Evolutionary conservation across 371 early-diverging fungal genomes (phyloP).

Genomic region (Rhizopus arrhizus): DNA sequence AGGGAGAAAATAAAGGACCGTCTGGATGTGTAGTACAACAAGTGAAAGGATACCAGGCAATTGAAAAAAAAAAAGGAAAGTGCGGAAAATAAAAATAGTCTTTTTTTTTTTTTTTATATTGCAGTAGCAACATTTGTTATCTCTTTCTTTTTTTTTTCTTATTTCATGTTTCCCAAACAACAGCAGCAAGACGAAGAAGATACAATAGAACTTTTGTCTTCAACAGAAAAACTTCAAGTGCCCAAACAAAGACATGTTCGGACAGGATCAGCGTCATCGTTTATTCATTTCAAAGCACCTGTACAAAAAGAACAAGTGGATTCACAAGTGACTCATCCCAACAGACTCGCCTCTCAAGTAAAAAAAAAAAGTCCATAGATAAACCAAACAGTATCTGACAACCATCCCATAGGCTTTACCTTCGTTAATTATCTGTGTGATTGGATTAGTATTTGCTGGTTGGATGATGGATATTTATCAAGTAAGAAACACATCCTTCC

Average conservation of each 20-base stretch:
- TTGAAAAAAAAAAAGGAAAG: too few relatives aligned
- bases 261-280: conserved; percentile 36
- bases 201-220: not conserved
- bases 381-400: not conserved
- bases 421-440: conserved; percentile 72
- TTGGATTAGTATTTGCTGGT: conserved; percentile 75
- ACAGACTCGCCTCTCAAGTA: conserved; percentile 35
- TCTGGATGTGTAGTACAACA: too few relatives aligned
- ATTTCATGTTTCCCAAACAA: not conserved
- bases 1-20: not conserved
- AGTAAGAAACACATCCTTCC: conserved; percentile 36
- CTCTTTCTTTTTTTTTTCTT: not conserved
- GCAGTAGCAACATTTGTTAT: not conserved
- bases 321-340: conserved; percentile 7
- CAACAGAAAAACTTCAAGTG: not conserved
- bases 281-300: conserved; percentile 39
- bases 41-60: too few relatives aligned
- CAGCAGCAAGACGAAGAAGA: not conserved
- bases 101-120: too few relatives aligned
- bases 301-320: conserved; percentile 20
- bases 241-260: conserved; percentile 23
- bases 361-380: not conserved
- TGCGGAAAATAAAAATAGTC: too few relatives aligned
- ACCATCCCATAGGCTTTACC: conserved; percentile 65
- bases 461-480: conserved; percentile 75